phyloP scores from a whole-genome alignment of 139 green algal genomes.

The Coccomyxa sp. region DNA sequence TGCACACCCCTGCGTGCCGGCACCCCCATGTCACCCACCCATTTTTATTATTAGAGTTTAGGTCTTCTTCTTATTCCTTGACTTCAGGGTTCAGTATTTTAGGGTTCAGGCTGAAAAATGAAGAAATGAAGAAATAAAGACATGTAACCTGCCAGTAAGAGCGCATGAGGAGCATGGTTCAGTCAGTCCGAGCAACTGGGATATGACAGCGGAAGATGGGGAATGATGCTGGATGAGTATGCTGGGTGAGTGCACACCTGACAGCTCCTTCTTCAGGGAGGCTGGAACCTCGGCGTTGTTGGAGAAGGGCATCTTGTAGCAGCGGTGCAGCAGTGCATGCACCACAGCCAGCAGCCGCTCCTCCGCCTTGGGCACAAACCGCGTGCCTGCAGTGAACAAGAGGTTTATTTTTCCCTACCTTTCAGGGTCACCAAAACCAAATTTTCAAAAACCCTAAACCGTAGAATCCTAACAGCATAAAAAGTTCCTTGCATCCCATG shows the following conservation, averaged over 20 bases:
- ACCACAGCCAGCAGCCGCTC: slow-evolving; percentile 93
- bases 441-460: too few relatives aligned
- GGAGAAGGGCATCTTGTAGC: slow-evolving; percentile 72
- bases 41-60: background rate
- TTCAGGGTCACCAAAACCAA: too few relatives aligned
- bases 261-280: slow-evolving; percentile 80
- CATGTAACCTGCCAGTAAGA: too few relatives aligned
- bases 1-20: slow-evolving; percentile 67
- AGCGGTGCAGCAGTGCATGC: slow-evolving; percentile 88
- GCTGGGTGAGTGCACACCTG: slow-evolving; percentile 19
- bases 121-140: too few relatives aligned
- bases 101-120: too few relatives aligned
- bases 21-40: background rate
- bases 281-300: slow-evolving; percentile 60
- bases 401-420: too few relatives aligned
- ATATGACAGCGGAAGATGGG: background rate
- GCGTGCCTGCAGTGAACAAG: slow-evolving; percentile 22
- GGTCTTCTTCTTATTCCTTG: background rate
- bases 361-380: slow-evolving; percentile 81
- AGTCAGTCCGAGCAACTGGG: too few relatives aligned
- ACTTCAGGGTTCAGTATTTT: too few relatives aligned
- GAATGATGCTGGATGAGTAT: background rate
- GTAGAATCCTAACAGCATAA: too few relatives aligned
- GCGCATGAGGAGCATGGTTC: too few relatives aligned
- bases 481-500: too few relatives aligned